These are phyloP conservation scores for Poronia punctata DNA, from an alignment of 495 filamentous ascomycete species.

Conservation along the genomic window DNA sequence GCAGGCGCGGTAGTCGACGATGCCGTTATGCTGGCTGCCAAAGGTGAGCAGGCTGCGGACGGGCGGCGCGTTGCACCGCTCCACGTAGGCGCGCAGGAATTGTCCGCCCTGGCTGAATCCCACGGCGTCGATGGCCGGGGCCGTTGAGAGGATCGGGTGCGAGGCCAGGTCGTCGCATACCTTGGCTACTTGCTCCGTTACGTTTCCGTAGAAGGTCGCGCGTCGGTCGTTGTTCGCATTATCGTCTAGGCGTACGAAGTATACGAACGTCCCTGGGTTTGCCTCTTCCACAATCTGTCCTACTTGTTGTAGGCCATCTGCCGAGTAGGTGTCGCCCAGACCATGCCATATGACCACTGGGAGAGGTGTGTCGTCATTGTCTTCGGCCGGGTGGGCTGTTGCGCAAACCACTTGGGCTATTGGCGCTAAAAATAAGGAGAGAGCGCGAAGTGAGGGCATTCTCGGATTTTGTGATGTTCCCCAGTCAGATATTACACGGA, in stretches of 20 bases:
- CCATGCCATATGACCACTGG: slow-evolving; percentile 94
- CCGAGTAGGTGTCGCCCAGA: slow-evolving; percentile 61
- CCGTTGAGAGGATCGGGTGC: slow-evolving; percentile 72
- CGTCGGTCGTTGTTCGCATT: slow-evolving; percentile 60
- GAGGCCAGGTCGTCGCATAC: slow-evolving; percentile 75
- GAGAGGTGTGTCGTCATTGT: slow-evolving; percentile 53
- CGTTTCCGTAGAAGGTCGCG: slow-evolving; percentile 85
- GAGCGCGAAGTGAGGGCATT: slow-evolving; percentile 14
- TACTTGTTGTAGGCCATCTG: slow-evolving; percentile 62
- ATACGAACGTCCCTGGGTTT: slow-evolving; percentile 78
- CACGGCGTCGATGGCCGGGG: slow-evolving; percentile 78
- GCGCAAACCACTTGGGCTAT: too few species aligned
- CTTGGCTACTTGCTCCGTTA: slow-evolving; percentile 67
- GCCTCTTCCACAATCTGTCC: slow-evolving; percentile 59
- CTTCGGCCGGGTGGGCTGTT: slow-evolving; percentile 17
- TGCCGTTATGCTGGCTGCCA: slow-evolving; percentile 91
- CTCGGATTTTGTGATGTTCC: too few species aligned
- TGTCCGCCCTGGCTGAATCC: slow-evolving; percentile 96
- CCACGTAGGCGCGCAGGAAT: slow-evolving; percentile 87
- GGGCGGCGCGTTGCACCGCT: slow-evolving; percentile 79
- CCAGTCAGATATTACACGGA: too few species aligned
- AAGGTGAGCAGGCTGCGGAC: slow-evolving; percentile 83
- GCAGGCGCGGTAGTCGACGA: slow-evolving; percentile 67
- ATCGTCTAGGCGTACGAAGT: slow-evolving; percentile 70
- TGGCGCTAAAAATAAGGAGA: slow-evolving; percentile 12